A percentile compares a stretch with the other conserved stretches of the same genome.
These are phyloP conservation scores for Gnaphalium uliginosum DNA, from an alignment of 129 eudicot species.

Conservation along the genomic window DNA sequence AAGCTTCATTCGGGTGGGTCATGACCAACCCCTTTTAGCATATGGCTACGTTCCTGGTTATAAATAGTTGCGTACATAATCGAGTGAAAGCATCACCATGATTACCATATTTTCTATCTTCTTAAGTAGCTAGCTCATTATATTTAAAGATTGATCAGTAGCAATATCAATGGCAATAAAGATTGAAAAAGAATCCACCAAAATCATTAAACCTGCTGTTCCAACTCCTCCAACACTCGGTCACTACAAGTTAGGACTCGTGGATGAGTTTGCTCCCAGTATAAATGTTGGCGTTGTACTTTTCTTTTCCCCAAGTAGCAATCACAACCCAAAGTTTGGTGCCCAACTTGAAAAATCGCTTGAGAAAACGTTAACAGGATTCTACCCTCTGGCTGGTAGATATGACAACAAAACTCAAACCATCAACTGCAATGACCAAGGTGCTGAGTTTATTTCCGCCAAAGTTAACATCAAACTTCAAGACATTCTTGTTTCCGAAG, in stretches of 20 bases:
- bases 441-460: slow-evolving; percentile 24
- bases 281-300: slow-evolving; percentile 14
- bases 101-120: neutral
- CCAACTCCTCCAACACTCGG: neutral
- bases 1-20: too few species aligned
- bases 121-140: neutral
- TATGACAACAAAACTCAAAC: neutral
- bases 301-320: slow-evolving; percentile 15
- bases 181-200: neutral
- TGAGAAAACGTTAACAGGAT: slow-evolving; percentile 6
- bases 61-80: neutral
- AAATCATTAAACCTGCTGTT: neutral
- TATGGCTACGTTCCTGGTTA: neutral
- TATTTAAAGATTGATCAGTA: neutral
- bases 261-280: neutral
- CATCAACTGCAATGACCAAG: slow-evolving; percentile 33
- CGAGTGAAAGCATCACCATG: neutral
- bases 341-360: neutral
- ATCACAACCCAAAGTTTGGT: neutral
- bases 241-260: slow-evolving; percentile 15
- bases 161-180: neutral
- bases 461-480: neutral
- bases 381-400: slow-evolving; percentile 38
- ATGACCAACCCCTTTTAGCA: too few species aligned
- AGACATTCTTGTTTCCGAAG: neutral